These are phyloP conservation scores for Phytophthora kernoviae DNA, from an alignment of 352 stramenopile species.

Conservation along the genomic window DNA sequence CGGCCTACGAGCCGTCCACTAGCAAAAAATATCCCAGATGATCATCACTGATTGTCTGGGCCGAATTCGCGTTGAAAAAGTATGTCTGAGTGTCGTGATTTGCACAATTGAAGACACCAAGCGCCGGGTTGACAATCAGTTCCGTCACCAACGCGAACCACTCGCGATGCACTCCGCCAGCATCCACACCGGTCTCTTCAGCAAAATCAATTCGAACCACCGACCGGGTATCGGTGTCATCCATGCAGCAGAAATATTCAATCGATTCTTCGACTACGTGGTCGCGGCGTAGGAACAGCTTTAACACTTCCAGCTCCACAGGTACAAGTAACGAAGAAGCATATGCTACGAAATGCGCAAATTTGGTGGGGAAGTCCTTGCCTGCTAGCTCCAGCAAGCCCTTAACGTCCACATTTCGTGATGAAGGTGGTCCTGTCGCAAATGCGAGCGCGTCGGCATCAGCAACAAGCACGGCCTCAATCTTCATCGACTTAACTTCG, in stretches of 20 bases:
- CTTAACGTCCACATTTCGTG: slow-evolving; percentile 12
- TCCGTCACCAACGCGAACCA: slow-evolving; percentile 79
- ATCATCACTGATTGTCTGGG: slow-evolving; percentile 29
- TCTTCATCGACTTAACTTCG: slow-evolving; percentile 8
- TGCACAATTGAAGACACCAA: slow-evolving; percentile 49
- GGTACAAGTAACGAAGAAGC: slow-evolving; percentile 47
- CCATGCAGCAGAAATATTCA: slow-evolving; percentile 53
- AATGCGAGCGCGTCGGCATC: slow-evolving; percentile 21
- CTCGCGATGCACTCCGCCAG: slow-evolving; percentile 78
- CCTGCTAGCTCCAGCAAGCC: slow-evolving; percentile 36
- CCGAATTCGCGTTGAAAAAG: slow-evolving; percentile 54
- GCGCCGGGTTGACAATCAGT: slow-evolving; percentile 33
- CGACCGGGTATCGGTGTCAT: slow-evolving; percentile 36
- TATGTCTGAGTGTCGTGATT: slow-evolving; percentile 53
- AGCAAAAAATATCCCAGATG: slow-evolving; percentile 55
- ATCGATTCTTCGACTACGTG: slow-evolving; percentile 56
- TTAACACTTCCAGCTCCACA: slow-evolving; percentile 43
- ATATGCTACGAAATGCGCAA: slow-evolving; percentile 50
- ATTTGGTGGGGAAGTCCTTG: slow-evolving; percentile 58
- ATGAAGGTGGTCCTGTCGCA: slow-evolving; percentile 10
- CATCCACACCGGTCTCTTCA: slow-evolving; percentile 68
- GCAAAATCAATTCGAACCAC: slow-evolving; percentile 70
- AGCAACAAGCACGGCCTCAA: slow-evolving; percentile 7
- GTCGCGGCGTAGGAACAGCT: slow-evolving; percentile 47
- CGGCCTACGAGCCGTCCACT: slow-evolving; percentile 52